phyloP scores from a whole-genome alignment of 148 eudicot species.

The Camellia granthamiana region DNA sequence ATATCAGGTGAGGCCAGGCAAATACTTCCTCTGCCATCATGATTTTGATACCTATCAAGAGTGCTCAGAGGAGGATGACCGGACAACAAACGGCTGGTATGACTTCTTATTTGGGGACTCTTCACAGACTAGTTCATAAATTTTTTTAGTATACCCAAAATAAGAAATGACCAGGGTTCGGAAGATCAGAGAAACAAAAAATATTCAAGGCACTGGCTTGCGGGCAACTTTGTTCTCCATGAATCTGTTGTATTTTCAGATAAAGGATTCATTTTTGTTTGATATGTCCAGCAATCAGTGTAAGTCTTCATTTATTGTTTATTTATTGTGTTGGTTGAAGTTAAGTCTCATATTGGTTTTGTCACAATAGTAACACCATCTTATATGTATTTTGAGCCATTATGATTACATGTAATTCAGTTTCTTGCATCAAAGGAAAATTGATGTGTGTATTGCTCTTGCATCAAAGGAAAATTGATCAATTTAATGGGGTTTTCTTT shows the following conservation, averaged over 20 bases:
- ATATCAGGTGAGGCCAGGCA: slow-evolving; percentile 2
- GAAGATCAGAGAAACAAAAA: no score
- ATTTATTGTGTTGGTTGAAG: background rate
- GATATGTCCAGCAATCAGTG: background rate
- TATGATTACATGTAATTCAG: no score
- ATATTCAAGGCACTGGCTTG: no score
- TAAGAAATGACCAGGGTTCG: no score
- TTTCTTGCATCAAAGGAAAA: no score
- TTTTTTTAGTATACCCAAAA: no score
- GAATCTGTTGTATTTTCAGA: background rate
- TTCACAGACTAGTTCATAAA: no score
- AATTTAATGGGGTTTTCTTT: no score
- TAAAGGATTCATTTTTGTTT: no score
- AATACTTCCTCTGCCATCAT: slow-evolving; percentile 1
- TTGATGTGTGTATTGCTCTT: no score
- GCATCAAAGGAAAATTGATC: no score
- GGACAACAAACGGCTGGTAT: background rate
- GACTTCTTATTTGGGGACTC: background rate
- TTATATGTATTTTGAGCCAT: background rate
- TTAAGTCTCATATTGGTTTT: background rate
- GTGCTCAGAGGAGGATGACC: background rate
- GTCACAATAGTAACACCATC: background rate
- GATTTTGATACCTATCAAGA: background rate
- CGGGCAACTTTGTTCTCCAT: no score
- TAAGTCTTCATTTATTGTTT: background rate